Percentiles rank a stretch among this genome's conserved stretches.
These are phyloP conservation scores for Citrus hindsii DNA, from an alignment of 345 rosid species.

Conservation along the genomic window DNA sequence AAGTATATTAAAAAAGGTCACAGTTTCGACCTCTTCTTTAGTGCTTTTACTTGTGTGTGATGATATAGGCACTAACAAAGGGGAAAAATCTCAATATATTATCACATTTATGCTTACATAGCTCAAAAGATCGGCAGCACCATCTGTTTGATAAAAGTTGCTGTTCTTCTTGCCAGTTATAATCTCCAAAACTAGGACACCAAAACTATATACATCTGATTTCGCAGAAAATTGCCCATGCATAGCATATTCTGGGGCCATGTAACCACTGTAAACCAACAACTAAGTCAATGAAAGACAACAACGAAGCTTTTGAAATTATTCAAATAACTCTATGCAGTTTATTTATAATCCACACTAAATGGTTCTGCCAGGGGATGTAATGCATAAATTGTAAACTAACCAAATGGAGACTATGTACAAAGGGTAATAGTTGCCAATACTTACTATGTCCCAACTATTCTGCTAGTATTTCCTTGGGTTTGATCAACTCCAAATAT, in stretches of 20 bases:
- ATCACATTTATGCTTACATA: slow-evolving; percentile 13
- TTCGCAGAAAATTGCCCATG: slow-evolving; percentile 33
- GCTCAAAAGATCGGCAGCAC: slow-evolving; percentile 7
- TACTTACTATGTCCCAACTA: slow-evolving; percentile 42
- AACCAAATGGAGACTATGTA: no score
- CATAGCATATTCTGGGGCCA: slow-evolving; percentile 39
- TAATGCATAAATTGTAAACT: not conserved
- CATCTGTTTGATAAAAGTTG: not conserved
- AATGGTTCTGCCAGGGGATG: not conserved
- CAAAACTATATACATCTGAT: slow-evolving; percentile 38
- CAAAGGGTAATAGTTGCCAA: not conserved
- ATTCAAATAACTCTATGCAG: not conserved
- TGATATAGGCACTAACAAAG: not conserved
- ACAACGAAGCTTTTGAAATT: not conserved
- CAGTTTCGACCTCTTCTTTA: not conserved
- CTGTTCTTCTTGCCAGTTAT: slow-evolving; percentile 29
- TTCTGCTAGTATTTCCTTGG: slow-evolving; percentile 27
- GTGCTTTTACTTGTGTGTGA: not conserved
- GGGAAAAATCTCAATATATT: not conserved
- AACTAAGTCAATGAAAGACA: not conserved
- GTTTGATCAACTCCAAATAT: slow-evolving; percentile 35
- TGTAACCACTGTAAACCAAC: slow-evolving; percentile 13
- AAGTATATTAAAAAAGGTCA: not conserved
- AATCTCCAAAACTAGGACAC: slow-evolving; percentile 33
- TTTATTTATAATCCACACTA: not conserved